Base-by-base conservation (phyloP, 768 basidiomycete species). In the Porphyrellus cyaneotinctus region DNA sequence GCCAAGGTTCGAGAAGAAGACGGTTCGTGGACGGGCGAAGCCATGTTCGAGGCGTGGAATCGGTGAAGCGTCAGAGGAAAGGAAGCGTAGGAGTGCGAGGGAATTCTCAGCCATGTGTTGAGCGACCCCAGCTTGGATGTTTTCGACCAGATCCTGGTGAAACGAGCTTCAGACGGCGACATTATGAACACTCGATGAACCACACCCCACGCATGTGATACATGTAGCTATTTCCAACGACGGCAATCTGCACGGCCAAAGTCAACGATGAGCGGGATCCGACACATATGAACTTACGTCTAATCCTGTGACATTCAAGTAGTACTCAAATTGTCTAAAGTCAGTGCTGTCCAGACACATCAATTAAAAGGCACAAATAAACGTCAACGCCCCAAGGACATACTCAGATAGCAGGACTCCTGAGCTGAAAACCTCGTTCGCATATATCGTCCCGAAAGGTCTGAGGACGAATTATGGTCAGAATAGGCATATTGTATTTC, bases 81-180 rank as follows among this genome's bases (percentile, higher is more conserved):
- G 78, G 66, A 89, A 79, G 32, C 76, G 76, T 20, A 95, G 71
- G 17, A 97, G 80, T 0, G 88, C 88, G 14, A 95, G 81, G 3
- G 84, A 77, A 58, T 97, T 97, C 54, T 91, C 88, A 20, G 80
- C 93, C 84, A 97, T 94, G 71, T 97, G 87, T 77, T 93, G 71
- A 1, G 91, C 85, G 1, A 91, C 88, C 12, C 95, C 95, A 7
- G 81, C 71, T 63, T 93, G 78, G 47, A 95, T 91, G 63, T 94
- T 84, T 61, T 90, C 85, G 9, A 92, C 85, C 5, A 87, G 58
- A 69, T 95, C 93, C 72, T 76, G 22, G 17, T 18, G 36, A 42
- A 4, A 36, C 23, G 36, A 28, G 18, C 3, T 45, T 54, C 11
- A 64, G 39, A 49, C 18, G 11, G 43, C 12, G 14, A 35, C 12